These are phyloP conservation scores for Neofusicoccum ribis DNA, from an alignment of 2,329 filamentous ascomycete genomes.

Conservation along the genomic window DNA sequence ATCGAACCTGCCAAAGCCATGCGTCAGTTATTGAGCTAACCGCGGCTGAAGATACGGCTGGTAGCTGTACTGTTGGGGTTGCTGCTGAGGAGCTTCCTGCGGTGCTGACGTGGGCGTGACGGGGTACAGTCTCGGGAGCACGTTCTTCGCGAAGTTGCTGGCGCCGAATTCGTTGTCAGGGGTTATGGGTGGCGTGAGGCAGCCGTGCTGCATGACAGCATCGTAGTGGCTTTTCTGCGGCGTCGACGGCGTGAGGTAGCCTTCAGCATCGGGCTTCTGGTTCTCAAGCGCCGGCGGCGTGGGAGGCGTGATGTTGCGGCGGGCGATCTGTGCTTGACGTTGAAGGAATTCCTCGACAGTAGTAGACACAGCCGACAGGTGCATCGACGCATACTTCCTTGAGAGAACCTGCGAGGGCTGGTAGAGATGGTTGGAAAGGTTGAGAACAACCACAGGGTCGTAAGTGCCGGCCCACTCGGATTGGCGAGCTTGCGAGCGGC, in stretches of 20 bases:
- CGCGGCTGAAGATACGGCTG: slow-evolving; percentile 38
- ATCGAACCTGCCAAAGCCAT: slow-evolving; percentile 3
- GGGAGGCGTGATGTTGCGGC: slow-evolving; percentile 45
- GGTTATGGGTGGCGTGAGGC: slow-evolving; percentile 83
- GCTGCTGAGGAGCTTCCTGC: slow-evolving; percentile 30
- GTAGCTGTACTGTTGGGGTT: slow-evolving; percentile 35
- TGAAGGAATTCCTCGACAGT: slow-evolving; percentile 67
- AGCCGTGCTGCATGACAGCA: slow-evolving; percentile 67
- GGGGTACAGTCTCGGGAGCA: slow-evolving; percentile 32
- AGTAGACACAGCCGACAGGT: slow-evolving; percentile 64
- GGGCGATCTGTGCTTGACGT: slow-evolving; percentile 58
- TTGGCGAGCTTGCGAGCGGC: slow-evolving; percentile 72
- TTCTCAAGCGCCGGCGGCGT: slow-evolving; percentile 62
- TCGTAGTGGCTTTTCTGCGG: slow-evolving; percentile 73
- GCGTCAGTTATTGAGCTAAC: slow-evolving; percentile 32
- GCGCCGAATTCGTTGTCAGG: slow-evolving; percentile 59
- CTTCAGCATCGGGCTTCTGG: slow-evolving; percentile 45
- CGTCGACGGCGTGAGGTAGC: slow-evolving; percentile 69
- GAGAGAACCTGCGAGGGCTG: slow-evolving; percentile 67
- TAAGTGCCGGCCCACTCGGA: slow-evolving; percentile 73
- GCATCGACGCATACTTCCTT: slow-evolving; percentile 67
- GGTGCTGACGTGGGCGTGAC: slow-evolving; percentile 34
- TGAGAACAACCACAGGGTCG: slow-evolving; percentile 67
- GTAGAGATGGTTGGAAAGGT: slow-evolving; percentile 64
- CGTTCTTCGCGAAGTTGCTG: slow-evolving; percentile 31